Evolutionary conservation across 305 asterid species (phyloP), one percentile per base, ranked within the genome.

Genomic region (Fraxinus angustifolia): DNA sequence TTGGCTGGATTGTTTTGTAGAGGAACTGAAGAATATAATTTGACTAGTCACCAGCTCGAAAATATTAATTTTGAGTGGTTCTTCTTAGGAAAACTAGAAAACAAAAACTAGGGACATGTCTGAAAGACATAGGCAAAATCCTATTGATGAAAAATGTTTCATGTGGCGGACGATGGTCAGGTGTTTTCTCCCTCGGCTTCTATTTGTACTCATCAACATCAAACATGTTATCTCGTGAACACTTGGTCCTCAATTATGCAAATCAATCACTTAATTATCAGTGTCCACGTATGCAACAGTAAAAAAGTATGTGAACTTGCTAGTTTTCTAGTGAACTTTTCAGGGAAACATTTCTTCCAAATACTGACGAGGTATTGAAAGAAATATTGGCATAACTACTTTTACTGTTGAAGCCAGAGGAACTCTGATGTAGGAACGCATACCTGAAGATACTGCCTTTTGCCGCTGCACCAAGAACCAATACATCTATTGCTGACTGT

Each of bases 371-470:
- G 11, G 75, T 73, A 40, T 67, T 65, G 68, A 76, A 60, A 35
- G 71, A 81, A 71, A 53, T 56, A 35, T n/a, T 62, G 67, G 38
- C 68, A 76, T 28, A 48, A 14, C 14, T 76, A 42, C 21, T 81
- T 21, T n/a, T 70, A 12, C 14, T 11, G 35, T 67, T 67, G 34
- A 67, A 23, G 23, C 40, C 16, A 19, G 35, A 28, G 6, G 79
- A 50, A 50, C 77, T 70, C 35, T n/a, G 53, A 42, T 31, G 21
- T 78, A 11, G 72, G 68, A 10, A 80, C 5, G 14, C 71, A 70
- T 78, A 93, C 99, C 99, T 91, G 90, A 95, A 93, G 82, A 95
- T 78, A 82, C 91, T 81, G 40, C 92, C 91, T 93, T 88, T 95
- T 19, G 91, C 82, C 38, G 94, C 83, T 42, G 98, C 92, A 65